phyloP scores from a whole-genome alignment of 345 rosid species.

The Salix udensis region DNA sequence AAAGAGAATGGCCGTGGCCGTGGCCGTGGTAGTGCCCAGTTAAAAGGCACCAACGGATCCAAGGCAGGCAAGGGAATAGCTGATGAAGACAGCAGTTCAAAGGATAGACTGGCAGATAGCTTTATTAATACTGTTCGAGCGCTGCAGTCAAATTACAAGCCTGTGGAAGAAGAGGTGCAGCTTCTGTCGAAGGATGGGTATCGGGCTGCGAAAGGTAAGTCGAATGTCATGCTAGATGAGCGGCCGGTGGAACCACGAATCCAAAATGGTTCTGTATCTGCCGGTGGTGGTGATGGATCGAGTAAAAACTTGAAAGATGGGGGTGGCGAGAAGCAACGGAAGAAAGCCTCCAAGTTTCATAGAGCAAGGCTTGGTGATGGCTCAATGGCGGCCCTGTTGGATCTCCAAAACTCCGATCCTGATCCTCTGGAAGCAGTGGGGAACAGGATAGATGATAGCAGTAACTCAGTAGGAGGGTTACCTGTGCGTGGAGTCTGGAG shows the following conservation, averaged over 20 bases:
- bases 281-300: constrained; percentile 26
- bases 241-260: constrained; percentile 23
- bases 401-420: constrained; percentile 38
- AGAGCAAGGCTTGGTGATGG: constrained; percentile 74
- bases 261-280: constrained; percentile 19
- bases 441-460: constrained; percentile 26
- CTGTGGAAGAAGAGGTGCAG: constrained; percentile 51
- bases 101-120: constrained; percentile 54
- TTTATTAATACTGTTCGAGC: constrained; percentile 53
- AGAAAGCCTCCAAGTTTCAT: constrained; percentile 76
- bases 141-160: constrained; percentile 46
- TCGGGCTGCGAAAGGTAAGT: constrained; percentile 50
- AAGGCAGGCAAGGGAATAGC: constrained; percentile 41
- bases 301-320: constrained; percentile 26
- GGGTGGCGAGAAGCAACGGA: constrained; percentile 50
- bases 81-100: constrained; percentile 32
- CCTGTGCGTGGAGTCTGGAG: constrained; percentile 73
- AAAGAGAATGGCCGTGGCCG: constrained; percentile 31
- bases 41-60: constrained; percentile 23
- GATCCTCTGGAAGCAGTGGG: constrained; percentile 21
- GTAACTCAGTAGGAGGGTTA: constrained; percentile 29
- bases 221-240: constrained; percentile 32
- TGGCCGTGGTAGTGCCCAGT: constrained; percentile 14
- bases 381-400: constrained; percentile 58
- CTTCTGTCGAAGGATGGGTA: constrained; percentile 57